Conservation (phyloP, 805 yeast genomes). For the Vanderwaltozyma tropicalis region DNA sequence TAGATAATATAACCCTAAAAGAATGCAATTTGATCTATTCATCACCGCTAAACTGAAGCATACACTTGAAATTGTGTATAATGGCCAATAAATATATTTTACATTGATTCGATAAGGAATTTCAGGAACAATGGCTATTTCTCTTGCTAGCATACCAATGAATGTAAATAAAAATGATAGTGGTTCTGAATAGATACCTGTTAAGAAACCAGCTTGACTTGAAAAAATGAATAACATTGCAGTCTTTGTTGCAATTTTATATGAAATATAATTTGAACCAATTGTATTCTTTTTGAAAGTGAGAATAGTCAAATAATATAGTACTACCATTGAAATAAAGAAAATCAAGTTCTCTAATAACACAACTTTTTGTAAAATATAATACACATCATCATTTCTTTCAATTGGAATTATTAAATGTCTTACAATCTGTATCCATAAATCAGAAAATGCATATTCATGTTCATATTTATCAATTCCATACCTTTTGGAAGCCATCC, state of each 20-base stretch:
- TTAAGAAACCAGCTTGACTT: slow-evolving; percentile 73
- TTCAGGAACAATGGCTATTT: slow-evolving; percentile 17
- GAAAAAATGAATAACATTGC: slow-evolving; percentile 46
- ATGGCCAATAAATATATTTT: slow-evolving; percentile 8
- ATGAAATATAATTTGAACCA: background rate
- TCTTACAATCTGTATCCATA: slow-evolving; percentile 48
- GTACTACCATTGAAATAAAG: slow-evolving; percentile 35
- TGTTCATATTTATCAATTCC: slow-evolving; percentile 60
- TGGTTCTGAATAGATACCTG: slow-evolving; percentile 70
- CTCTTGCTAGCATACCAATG: slow-evolving; percentile 44
- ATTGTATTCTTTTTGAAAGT: slow-evolving; percentile 17
- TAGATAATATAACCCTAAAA: slow-evolving; percentile 59
- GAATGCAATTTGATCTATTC: slow-evolving; percentile 65
- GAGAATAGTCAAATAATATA: slow-evolving; percentile 40
- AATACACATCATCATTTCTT: slow-evolving; percentile 31
- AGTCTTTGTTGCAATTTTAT: slow-evolving; percentile 27
- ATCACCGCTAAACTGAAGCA: slow-evolving; percentile 47
- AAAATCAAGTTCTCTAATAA: slow-evolving; percentile 45
- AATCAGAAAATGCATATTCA: slow-evolving; percentile 77
- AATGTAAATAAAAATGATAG: slow-evolving; percentile 52
- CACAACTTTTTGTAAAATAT: slow-evolving; percentile 38
- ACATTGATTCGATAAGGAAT: slow-evolving; percentile 9
- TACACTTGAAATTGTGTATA: slow-evolving; percentile 18
- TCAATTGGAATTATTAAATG: background rate
- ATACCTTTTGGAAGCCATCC: slow-evolving; percentile 36